Conservation (phyloP, 2,329 filamentous ascomycete genomes). For the Fusarium stilboides region DNA sequence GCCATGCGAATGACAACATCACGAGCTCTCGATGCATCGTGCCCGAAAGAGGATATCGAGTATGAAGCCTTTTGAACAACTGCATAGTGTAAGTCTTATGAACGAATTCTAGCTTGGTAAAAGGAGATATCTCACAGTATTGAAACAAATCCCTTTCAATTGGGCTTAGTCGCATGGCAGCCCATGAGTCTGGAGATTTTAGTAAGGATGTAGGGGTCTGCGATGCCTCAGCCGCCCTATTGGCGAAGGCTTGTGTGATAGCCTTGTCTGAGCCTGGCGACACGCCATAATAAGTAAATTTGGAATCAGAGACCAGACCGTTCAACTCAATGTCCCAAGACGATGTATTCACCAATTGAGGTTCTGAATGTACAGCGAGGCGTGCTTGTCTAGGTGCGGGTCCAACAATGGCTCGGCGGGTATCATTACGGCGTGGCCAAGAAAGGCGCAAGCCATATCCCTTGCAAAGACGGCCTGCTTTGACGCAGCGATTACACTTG, state of each 20-base stretch:
- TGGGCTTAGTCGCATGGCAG: conserved; percentile 36
- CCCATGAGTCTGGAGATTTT: background rate
- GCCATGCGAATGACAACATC: conserved; percentile 38
- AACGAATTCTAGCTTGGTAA: accelerated
- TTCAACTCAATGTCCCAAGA: conserved; percentile 33
- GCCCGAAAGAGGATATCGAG: conserved; percentile 34
- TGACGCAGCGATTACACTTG: conserved; percentile 24
- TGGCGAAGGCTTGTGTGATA: accelerated
- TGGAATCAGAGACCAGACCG: background rate
- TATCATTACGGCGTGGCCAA: conserved; percentile 33
- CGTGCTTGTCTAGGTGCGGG: conserved; percentile 3
- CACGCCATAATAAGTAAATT: background rate
- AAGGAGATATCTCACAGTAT: conserved; percentile 35
- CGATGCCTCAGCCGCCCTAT: accelerated
- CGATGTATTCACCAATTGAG: conserved; percentile 32
- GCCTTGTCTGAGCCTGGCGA: background rate
- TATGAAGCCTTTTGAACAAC: conserved; percentile 35
- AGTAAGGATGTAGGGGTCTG: background rate
- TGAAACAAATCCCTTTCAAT: conserved; percentile 29
- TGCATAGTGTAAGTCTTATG: background rate
- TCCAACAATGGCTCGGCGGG: conserved; percentile 23
- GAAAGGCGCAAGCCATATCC: conserved; percentile 39
- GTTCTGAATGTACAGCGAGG: accelerated
- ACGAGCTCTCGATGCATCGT: conserved; percentile 23
- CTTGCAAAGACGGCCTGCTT: conserved; percentile 7